These are phyloP conservation scores for Russula foetens DNA, from an alignment of 768 basidiomycete species.

Conservation along the genomic window DNA sequence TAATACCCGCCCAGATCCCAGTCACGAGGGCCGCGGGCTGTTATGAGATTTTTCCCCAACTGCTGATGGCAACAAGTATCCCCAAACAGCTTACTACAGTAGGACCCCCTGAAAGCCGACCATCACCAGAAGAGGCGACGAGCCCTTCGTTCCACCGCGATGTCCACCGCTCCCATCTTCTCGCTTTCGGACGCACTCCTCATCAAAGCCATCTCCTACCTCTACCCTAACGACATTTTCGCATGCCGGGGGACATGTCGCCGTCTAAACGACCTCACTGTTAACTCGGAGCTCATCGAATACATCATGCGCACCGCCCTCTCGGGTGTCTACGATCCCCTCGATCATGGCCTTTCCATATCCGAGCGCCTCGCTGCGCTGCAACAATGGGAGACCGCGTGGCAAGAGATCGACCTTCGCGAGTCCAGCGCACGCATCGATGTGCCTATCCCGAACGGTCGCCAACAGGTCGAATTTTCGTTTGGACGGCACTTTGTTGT, in stretches of 20 bases:
- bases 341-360: neutral
- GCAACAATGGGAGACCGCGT: neutral
- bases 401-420: neutral
- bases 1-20: too few species aligned
- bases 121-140: too few species aligned
- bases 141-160: too few species aligned
- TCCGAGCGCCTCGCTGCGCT: neutral
- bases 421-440: neutral
- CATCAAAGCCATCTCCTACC: neutral
- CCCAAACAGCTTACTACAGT: too few species aligned
- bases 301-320: slow-evolving; percentile 4
- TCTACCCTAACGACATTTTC: neutral
- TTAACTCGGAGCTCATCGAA: neutral
- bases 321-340: slow-evolving; percentile 11
- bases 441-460: neutral
- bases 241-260: neutral
- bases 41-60: too few species aligned
- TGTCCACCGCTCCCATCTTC: neutral
- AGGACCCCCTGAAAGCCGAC: too few species aligned
- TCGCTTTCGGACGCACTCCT: slow-evolving; percentile 8
- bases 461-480: slow-evolving; percentile 3
- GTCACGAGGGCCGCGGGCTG: too few species aligned
- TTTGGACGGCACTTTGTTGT: slow-evolving; percentile 11
- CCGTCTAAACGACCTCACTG: neutral
- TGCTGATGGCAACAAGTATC: too few species aligned